Conservation (phyloP, 2,329 filamentous ascomycete genomes). For the Arthroderma sp. region DNA sequence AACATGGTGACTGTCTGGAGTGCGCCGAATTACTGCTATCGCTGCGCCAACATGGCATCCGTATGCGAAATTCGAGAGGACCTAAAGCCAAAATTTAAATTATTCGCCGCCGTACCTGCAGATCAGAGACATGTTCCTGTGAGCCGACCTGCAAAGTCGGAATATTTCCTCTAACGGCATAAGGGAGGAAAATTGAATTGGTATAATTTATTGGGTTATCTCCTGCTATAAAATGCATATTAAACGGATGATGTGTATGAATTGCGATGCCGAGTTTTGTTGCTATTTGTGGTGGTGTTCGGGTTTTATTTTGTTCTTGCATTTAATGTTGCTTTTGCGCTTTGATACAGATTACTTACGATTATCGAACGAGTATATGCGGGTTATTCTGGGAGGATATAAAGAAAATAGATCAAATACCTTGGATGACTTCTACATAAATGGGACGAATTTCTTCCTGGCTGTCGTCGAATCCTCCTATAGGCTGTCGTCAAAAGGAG, state of each 20-base stretch:
- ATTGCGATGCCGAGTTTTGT: neutral
- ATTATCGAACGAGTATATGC: too few species aligned
- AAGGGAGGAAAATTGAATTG: neutral
- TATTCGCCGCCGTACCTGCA: constrained; percentile 35
- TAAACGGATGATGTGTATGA: neutral
- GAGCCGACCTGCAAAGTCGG: constrained; percentile 33
- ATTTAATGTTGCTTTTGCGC: too few species aligned
- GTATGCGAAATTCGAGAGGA: constrained; percentile 86
- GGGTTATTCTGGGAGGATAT: too few species aligned
- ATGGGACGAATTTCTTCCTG: too few species aligned
- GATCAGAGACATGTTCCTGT: constrained; percentile 34
- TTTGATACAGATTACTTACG: too few species aligned
- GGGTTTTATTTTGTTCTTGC: too few species aligned
- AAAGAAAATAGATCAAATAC: too few species aligned
- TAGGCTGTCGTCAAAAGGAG: too few species aligned
- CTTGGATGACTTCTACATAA: too few species aligned
- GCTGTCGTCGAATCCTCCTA: too few species aligned
- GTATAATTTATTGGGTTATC: neutral
- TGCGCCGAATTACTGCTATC: constrained; percentile 94
- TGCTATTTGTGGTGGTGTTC: neutral
- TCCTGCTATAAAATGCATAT: neutral
- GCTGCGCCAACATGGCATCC: constrained; percentile 76
- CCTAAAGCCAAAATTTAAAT: constrained; percentile 71
- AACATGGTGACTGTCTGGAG: constrained; percentile 92
- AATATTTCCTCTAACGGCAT: constrained; percentile 31